These are phyloP conservation scores for Mucuna pruriens DNA, from an alignment of 306 rosid genomes.

Conservation along the genomic window DNA sequence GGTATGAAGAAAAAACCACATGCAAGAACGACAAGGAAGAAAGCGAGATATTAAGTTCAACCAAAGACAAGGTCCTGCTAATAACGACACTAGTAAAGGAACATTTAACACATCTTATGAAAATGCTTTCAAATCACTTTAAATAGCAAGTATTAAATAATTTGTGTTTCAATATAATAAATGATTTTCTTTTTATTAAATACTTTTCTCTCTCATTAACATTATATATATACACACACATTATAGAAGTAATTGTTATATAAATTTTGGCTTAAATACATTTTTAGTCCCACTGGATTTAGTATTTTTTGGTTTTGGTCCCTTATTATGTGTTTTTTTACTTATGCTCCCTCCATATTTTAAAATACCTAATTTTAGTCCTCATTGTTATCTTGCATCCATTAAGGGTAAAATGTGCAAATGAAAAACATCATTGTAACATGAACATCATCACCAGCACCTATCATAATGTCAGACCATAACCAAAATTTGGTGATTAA, in stretches of 20 bases:
- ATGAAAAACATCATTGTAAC: background rate
- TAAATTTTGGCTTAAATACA: background rate
- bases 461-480: too few species aligned
- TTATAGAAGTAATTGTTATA: background rate
- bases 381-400: background rate
- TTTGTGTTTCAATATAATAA: background rate
- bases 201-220: background rate
- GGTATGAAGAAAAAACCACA: constrained; percentile 36
- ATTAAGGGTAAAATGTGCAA: background rate
- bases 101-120: background rate
- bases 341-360: background rate
- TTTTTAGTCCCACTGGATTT: background rate
- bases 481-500: too few species aligned
- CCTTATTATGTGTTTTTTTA: background rate
- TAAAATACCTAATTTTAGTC: background rate
- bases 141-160: background rate
- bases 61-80: constrained; percentile 4
- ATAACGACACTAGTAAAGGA: background rate
- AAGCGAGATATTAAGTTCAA: constrained; percentile 26
- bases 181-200: background rate
- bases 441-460: too few species aligned
- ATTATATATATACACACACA: background rate
- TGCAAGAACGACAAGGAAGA: constrained; percentile 30
- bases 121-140: background rate
- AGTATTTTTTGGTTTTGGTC: background rate